Conservation (phyloP, 257 asterid genomes). For the Striga asiatica region DNA sequence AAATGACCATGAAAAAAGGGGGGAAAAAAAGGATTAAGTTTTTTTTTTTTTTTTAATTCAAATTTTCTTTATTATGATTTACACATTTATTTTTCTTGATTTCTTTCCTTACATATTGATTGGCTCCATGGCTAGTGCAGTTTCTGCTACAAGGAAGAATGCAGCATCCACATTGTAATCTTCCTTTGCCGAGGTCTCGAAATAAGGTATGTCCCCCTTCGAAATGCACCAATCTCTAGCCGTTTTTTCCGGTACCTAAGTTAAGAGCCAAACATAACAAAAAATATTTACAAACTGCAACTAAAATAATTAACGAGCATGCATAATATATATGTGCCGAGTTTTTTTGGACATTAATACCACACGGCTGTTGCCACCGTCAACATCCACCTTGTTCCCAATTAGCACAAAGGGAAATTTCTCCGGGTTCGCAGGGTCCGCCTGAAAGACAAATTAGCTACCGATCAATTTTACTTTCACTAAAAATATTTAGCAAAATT, state of each 20-base stretch:
- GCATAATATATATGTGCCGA: no score
- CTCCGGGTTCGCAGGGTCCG: conserved; percentile 50
- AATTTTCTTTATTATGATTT: no score
- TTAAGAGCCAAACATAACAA: neutral
- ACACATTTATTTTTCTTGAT: no score
- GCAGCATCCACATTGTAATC: conserved; percentile 58
- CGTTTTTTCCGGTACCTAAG: conserved; percentile 49
- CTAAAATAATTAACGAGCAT: no score
- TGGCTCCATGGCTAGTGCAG: conserved; percentile 46
- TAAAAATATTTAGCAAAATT: no score
- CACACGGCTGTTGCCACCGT: conserved; percentile 56
- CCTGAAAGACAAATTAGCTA: no score
- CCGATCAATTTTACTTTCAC: no score
- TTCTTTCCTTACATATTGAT: conserved; percentile 32
- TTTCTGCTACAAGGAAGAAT: conserved; percentile 45
- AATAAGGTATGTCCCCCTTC: conserved; percentile 66
- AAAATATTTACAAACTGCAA: no score
- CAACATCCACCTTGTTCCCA: conserved; percentile 77
- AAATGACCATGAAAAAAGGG: no score
- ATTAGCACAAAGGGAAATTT: conserved; percentile 65
- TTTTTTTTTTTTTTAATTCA: no score
- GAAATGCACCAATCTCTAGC: conserved; percentile 65
- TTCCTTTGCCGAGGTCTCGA: conserved; percentile 85
- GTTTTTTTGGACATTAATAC: conserved; percentile 28
- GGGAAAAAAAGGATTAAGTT: neutral